These are phyloP conservation scores for Groenewaldozyma sp. DNA, from an alignment of 1,139 yeast species.

Conservation along the genomic window DNA sequence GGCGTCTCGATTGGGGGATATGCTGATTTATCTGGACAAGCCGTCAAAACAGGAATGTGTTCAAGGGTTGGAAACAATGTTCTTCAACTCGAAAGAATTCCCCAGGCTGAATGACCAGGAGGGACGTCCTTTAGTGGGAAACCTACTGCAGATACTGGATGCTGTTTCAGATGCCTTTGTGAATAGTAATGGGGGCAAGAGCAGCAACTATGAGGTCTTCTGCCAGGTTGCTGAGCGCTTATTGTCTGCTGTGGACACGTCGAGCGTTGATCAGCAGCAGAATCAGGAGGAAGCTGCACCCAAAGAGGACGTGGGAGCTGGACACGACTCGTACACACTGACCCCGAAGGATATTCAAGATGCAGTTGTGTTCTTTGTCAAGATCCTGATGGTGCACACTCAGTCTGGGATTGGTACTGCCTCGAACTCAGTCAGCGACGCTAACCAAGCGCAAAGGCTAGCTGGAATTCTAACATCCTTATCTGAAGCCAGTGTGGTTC, in stretches of 20 bases:
- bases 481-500: conserved; percentile 24
- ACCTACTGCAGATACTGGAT: conserved; percentile 23
- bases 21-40: conserved; percentile 31
- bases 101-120: conserved; percentile 29
- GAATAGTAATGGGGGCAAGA: background rate
- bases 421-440: conserved; percentile 19
- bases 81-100: conserved; percentile 40
- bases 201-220: background rate
- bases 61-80: conserved; percentile 33
- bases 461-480: conserved; percentile 38
- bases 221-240: conserved; percentile 1
- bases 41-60: conserved; percentile 29
- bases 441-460: conserved; percentile 25
- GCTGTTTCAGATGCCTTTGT: conserved; percentile 20
- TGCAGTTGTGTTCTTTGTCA: conserved; percentile 37
- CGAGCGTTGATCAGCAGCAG: background rate
- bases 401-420: conserved; percentile 10
- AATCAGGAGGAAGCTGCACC: background rate
- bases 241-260: background rate
- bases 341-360: conserved; percentile 17
- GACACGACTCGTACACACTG: too few relatives aligned
- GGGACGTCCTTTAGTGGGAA: conserved; percentile 12
- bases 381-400: conserved; percentile 50
- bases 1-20: conserved; percentile 27
- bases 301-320: background rate